A percentile compares a stretch with the other conserved stretches of the same genome.
Conservation (phyloP, 2,329 filamentous ascomycete species). For the Colletotrichum sp. region DNA sequence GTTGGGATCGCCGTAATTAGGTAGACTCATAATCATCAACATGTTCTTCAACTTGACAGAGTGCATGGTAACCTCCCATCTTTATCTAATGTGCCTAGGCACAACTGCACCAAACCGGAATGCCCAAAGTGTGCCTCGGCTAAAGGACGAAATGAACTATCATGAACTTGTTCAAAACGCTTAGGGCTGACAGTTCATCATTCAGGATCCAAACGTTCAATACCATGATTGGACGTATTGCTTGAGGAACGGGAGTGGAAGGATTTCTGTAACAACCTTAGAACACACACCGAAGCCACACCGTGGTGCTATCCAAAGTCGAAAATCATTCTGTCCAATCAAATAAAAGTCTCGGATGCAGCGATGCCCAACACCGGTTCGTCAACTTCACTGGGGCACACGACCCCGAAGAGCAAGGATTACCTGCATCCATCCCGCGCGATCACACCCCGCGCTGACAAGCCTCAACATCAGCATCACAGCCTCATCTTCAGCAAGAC, state of each 20-base stretch:
- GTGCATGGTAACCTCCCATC: too few relatives aligned
- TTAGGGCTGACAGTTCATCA: too few relatives aligned
- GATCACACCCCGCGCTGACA: neutral
- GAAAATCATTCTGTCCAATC: neutral
- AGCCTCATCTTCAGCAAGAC: neutral
- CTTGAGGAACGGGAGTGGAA: fast-evolving
- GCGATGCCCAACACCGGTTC: neutral
- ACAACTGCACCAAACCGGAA: neutral
- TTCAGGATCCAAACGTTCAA: too few relatives aligned
- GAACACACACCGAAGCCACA: neutral
- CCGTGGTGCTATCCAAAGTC: neutral
- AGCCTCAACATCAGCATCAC: neutral
- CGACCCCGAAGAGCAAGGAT: neutral
- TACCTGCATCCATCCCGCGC: neutral
- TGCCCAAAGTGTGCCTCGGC: neutral
- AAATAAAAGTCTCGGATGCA: neutral
- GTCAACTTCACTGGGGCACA: neutral
- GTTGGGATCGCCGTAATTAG: neutral
- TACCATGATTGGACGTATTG: neutral
- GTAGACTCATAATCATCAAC: neutral
- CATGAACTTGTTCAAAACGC: neutral
- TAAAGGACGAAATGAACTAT: fast-evolving
- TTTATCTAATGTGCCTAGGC: neutral
- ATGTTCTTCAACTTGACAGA: neutral
- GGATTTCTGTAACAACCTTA: neutral